Evolutionary conservation across 1,284 basidiomycete genomes (phyloP), one percentile per base, ranked within the genome.

Genomic region (Thecaphora thlaspeos): DNA sequence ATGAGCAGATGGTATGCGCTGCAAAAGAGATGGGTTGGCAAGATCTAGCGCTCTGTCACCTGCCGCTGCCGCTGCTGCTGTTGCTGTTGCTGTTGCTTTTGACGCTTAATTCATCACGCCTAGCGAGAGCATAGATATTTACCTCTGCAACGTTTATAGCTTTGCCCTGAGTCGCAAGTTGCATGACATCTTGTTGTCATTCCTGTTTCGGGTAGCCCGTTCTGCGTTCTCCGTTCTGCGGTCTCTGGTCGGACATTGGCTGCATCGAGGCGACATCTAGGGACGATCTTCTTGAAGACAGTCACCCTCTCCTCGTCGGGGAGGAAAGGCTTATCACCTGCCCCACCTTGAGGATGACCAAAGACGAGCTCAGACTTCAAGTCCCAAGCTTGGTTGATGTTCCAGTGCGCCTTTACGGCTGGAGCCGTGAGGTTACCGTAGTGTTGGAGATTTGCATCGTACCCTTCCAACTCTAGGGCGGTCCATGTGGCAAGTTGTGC

Each of bases 291-390:
- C 26, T 28, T 28, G 19, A 38, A 38, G 7, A 71, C 60, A 67
- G 74, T 73, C 61, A 80, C 77, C 26, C 79, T 68, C 53, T 80
- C 76, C 46, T 80, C 76, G 50, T 80, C 55, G 8, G 79, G 70
- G 42, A 71, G 47, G 66, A 79, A 81, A 17, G 52, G 44, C 73
- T 81, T 81, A 19, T 71, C 68, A 0, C 80, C 70, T 0, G 71
- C 63, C 11, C 26, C 26, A 2, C 60, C 73, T 19, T 67, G 62
- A 28, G 77, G 73, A 44, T 74, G 68, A 49, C 82, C 82, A 49
- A 82, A 82, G 7, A 82, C 81, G 55, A 82, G 71, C 55, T 82
- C 77, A 2, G 78, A 80, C 24, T 75, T 67, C 48, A 80, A 56
- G 40, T 68, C 70, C 80, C 81, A 82, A 18, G 70, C 57, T 10